Evolutionary conservation across 202 grass and related monocot genomes (phyloP).

Genomic region (Musa balbisiana): DNA sequence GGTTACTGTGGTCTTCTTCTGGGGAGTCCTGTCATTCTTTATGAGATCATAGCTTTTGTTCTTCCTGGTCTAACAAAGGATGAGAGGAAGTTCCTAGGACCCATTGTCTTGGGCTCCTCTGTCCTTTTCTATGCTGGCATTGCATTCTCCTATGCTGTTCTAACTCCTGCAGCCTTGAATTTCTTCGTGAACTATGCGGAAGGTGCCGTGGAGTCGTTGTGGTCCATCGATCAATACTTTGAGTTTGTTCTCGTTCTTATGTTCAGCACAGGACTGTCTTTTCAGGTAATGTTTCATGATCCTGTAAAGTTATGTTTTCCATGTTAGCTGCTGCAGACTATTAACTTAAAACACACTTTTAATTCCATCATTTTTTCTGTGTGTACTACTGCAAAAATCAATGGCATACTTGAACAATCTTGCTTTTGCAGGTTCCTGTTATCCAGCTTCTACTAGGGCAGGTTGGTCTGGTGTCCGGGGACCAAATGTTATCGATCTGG

Average conservation of each 20-base stretch:
- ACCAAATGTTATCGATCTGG: constrained; percentile 99
- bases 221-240: constrained; percentile 98
- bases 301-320: no score
- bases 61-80: constrained; percentile 90
- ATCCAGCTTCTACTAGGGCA: constrained; percentile 87
- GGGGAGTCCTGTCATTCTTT: constrained; percentile 92
- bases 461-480: constrained; percentile 72
- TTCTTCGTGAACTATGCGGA: constrained; percentile 98
- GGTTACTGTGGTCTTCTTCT: constrained; percentile 97
- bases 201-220: constrained; percentile 85
- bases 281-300: constrained; percentile 52
- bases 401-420: no score
- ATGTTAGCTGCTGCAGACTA: no score
- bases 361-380: background rate
- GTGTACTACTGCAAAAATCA: no score
- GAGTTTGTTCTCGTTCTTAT: constrained; percentile 93
- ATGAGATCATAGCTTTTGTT: constrained; percentile 94
- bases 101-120: constrained; percentile 95
- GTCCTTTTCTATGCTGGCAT: constrained; percentile 93
- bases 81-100: constrained; percentile 79
- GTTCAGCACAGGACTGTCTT: constrained; percentile 94
- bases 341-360: no score
- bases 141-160: constrained; percentile 79
- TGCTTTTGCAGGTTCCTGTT: constrained; percentile 62
- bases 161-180: constrained; percentile 83